Base-by-base conservation (phyloP, 495 filamentous ascomycete genomes). In the Lasiosphaeria ovina region DNA sequence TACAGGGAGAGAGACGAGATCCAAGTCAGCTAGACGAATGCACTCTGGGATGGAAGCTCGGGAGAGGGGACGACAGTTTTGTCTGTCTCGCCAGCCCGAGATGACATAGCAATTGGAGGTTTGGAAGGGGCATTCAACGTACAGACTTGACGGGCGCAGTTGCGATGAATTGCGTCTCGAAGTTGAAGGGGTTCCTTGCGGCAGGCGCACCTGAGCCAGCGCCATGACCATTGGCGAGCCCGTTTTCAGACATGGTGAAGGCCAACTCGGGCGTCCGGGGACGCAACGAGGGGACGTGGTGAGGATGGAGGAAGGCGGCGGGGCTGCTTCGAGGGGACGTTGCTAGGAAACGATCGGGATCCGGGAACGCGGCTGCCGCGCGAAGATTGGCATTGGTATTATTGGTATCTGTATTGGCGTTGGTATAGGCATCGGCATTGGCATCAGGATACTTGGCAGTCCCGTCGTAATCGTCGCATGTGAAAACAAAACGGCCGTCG, bases 81-180 rank as follows among this genome's bases (percentile, higher is more conserved):
- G 12, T n/a, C 44, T n/a, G 44, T 47, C 44, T 47, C 24, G 24
- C 24, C 24, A 24, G 24, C 24, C 24, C 24, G 24, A 24, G 24
- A 24, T 24, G 24, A 24, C 24, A 2, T 24, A 24, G 24, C 24
- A 24, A 24, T 24, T 24, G 38, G 50, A 10, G 16, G 17, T 47
- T 35, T 32, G 31, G 34, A 52, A 47, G 49, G 24, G 24, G 24
- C 24, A 24, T 24, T 44, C 35, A 9, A 73, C 86, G 57, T 82
- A 94, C 91, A 49, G 93, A 90, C 76, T 94, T 96, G 52, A 90
- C 86, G 7, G 92, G 89, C 8, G 83, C 79, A 45, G 90, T 87
- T 9, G 88, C 85, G 68, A 92, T 88, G 24, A 88, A 79, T 65
- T 89, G 88, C 12, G 94, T 89, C 74, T 93, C 84, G 76, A 98